Conservation (phyloP, 2,329 filamentous ascomycete genomes). For the Verticillium klebahnii region DNA sequence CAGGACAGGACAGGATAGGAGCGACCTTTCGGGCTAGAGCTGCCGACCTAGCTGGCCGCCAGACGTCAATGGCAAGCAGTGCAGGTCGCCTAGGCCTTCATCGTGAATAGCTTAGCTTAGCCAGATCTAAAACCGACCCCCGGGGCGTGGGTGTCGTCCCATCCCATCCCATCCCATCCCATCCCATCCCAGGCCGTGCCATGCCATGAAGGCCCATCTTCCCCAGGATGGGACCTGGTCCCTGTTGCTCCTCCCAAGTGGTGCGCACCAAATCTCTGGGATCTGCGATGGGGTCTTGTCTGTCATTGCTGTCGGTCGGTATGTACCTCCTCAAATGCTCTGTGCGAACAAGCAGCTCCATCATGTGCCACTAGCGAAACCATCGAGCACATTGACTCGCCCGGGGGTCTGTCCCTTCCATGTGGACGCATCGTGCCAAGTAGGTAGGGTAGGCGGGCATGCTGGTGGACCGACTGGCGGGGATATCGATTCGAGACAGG, state of each 20-base stretch:
- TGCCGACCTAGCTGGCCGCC: neutral
- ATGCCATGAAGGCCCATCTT: neutral
- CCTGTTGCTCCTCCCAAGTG: neutral
- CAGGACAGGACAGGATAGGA: neutral
- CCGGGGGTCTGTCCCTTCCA: neutral
- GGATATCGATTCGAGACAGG: neutral
- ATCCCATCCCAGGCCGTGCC: neutral
- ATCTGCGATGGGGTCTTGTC: neutral
- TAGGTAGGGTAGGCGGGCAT: neutral
- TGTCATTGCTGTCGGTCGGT: neutral
- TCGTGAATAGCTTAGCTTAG: neutral
- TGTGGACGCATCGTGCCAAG: neutral
- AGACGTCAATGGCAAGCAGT: neutral
- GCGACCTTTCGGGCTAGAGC: neutral
- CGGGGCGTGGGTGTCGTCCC: neutral
- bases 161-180: neutral
- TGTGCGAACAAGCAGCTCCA: neutral
- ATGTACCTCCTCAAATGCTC: neutral
- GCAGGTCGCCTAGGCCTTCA: neutral
- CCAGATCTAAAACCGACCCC: neutral
- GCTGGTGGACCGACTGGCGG: neutral
- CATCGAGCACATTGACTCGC: neutral
- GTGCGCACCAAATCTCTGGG: neutral
- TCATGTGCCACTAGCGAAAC: neutral
- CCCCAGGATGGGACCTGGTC: neutral